Evolutionary conservation across 2,329 filamentous ascomycete species (phyloP).

Genomic region (Penicillium crustosum): DNA sequence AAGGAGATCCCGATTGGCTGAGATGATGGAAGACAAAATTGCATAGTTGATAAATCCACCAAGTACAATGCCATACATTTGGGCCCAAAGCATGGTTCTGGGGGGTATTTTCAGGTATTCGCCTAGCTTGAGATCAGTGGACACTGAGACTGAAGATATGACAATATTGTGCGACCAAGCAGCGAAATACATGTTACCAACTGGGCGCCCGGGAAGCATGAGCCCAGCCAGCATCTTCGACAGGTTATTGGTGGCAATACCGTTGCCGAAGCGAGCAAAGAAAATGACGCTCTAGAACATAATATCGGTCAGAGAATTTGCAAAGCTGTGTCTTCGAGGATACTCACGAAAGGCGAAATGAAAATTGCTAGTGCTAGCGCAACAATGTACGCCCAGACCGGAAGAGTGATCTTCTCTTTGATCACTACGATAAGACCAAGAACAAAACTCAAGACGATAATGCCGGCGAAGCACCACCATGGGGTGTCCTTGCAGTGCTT

Average conservation of each 20-base stretch:
- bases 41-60: slow-evolving; percentile 57
- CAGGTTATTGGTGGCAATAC: slow-evolving; percentile 59
- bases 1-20: slow-evolving; percentile 50
- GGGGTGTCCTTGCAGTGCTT: slow-evolving; percentile 54
- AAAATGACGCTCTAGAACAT: slow-evolving; percentile 50
- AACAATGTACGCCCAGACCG: slow-evolving; percentile 37
- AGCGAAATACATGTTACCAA: slow-evolving; percentile 60
- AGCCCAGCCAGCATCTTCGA: slow-evolving; percentile 59
- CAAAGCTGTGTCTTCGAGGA: neutral
- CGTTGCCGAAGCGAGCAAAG: slow-evolving; percentile 55
- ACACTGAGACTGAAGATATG: slow-evolving; percentile 51
- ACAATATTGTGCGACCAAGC: slow-evolving; percentile 61
- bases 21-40: slow-evolving; percentile 58
- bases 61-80: slow-evolving; percentile 57
- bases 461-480: slow-evolving; percentile 36
- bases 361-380: slow-evolving; percentile 30
- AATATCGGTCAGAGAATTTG: slow-evolving; percentile 3
- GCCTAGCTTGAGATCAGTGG: slow-evolving; percentile 58
- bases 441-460: slow-evolving; percentile 32
- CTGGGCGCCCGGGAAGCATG: slow-evolving; percentile 51
- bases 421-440: slow-evolving; percentile 29
- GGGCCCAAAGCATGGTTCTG: slow-evolving; percentile 56
- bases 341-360: slow-evolving; percentile 25
- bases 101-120: slow-evolving; percentile 60
- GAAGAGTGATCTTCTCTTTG: slow-evolving; percentile 34